Evolutionary conservation across 305 asterid genomes (phyloP), one percentile per base, ranked within the genome.

Genomic region (Salvia sclarea): DNA sequence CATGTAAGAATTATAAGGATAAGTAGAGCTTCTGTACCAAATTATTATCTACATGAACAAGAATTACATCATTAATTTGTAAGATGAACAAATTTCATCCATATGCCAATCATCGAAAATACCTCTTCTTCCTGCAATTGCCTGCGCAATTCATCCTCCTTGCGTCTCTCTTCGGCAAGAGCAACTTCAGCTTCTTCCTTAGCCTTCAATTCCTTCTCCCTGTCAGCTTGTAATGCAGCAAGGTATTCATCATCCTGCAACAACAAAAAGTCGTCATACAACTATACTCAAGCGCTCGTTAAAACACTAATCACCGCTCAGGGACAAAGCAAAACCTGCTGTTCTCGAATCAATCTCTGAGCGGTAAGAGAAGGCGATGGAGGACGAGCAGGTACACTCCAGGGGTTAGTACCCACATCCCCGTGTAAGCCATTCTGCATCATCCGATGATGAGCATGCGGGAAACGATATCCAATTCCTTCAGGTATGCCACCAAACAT

Each of bases 321-420:
- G 55, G 75, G 40, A 68, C 62, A 66, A 37, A 65, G 77, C 45
- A 48, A 64, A 75, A 91, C 99, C 99, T 94, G 99, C 65, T 94
- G 97, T 76, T 91, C 99, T 35, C 96, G 91, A 74, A 94, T 75
- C 78, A 89, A 76, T 50, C 99, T 84, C 83, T 94, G 98, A 59
- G 98, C 97, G 67, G 97, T 81, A 58, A 94, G 95, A 67, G 97
- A 78, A 35, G 99, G 99, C n/a, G 99, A 94, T 55, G 98, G 97
- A 69, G 97, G 91, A 62, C 92, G 95, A 68, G n/a, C n/a, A n/a
- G 90, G 94, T 56, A 48, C 61, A 31, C 58, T 76, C 78, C 80
- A 71, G 18, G 84, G 76, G 75, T 83, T 80, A 71, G 87, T 73
- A 60, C 79, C 92, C 54, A 47, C 47, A 44, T 63, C 66, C 74